These are phyloP conservation scores for Fusarium beomiforme DNA, from an alignment of 2,329 filamentous ascomycete genomes.

Conservation along the genomic window DNA sequence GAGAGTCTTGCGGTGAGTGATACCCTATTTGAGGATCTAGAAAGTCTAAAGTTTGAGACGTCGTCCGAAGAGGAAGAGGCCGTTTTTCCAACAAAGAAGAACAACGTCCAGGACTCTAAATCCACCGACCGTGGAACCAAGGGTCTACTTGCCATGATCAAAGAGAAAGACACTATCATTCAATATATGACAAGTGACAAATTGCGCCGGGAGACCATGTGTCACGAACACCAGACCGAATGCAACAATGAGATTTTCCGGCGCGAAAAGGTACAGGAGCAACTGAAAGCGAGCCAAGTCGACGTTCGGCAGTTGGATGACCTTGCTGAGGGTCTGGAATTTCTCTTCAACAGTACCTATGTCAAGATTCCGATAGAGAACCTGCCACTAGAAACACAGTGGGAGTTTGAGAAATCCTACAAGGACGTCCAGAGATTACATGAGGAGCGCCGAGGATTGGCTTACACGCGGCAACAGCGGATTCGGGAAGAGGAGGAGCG, in stretches of 20 bases:
- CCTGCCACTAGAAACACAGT: background rate
- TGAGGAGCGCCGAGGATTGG: background rate
- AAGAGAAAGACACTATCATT: no score
- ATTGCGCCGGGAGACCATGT: rapidly evolving
- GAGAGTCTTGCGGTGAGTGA: rapidly evolving
- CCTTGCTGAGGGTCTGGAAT: background rate
- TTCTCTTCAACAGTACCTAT: background rate
- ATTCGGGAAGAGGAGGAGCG: background rate
- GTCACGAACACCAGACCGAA: background rate
- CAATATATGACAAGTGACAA: background rate
- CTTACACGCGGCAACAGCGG: no score
- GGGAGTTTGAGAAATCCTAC: background rate
- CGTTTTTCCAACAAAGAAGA: no score
- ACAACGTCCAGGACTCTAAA: no score
- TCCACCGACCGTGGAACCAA: no score
- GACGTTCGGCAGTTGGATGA: background rate
- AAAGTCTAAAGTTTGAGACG: background rate
- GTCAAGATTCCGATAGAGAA: background rate
- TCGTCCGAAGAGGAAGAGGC: no score
- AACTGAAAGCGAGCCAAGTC: background rate
- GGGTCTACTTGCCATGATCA: no score
- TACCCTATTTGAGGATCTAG: no score
- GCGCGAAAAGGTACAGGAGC: rapidly evolving
- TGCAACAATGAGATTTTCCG: background rate
- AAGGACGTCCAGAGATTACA: background rate